Evolutionary conservation across 176 grass and related monocot genomes (phyloP).

Genomic region (Puya raimondii): DNA sequence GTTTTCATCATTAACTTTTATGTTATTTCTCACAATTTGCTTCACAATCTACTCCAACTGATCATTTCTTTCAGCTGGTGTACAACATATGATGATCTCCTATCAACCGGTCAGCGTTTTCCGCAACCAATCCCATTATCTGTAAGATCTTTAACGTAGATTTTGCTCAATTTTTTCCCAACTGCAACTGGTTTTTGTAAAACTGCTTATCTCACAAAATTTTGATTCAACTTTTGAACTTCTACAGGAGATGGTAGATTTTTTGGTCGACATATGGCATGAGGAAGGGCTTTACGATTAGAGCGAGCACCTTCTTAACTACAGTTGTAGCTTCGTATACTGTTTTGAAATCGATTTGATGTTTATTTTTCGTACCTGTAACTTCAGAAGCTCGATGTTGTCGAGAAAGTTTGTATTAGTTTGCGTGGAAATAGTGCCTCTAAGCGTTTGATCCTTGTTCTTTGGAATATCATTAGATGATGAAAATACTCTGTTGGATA

Average conservation of each 20-base stretch:
- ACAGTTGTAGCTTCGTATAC: not conserved
- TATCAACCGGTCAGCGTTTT: constrained; percentile 54
- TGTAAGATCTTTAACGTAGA: constrained; percentile 29
- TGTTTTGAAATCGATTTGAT: not conserved
- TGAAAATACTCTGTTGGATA: too few species aligned
- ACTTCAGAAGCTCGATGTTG: too few species aligned
- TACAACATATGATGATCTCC: constrained; percentile 69
- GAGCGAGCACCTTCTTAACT: constrained; percentile 6
- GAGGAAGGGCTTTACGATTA: constrained; percentile 79
- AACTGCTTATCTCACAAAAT: not conserved
- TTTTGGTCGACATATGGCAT: constrained; percentile 79
- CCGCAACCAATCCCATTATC: constrained; percentile 61
- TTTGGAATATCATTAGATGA: too few species aligned
- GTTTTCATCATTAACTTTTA: too few species aligned
- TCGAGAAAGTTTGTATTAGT: too few species aligned
- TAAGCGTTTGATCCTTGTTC: too few species aligned
- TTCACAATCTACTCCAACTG: not conserved
- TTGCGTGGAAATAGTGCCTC: too few species aligned
- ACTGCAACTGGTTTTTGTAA: not conserved
- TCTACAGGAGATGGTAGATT: constrained; percentile 82
- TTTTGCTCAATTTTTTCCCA: not conserved
- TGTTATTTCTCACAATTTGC: not conserved
- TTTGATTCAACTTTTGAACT: constrained; percentile 5
- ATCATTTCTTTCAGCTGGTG: constrained; percentile 42
- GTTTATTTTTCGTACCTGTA: too few species aligned